These are phyloP conservation scores for Eimeria brunetti DNA, from an alignment of 169 alveolate genomes.

Conservation along the genomic window DNA sequence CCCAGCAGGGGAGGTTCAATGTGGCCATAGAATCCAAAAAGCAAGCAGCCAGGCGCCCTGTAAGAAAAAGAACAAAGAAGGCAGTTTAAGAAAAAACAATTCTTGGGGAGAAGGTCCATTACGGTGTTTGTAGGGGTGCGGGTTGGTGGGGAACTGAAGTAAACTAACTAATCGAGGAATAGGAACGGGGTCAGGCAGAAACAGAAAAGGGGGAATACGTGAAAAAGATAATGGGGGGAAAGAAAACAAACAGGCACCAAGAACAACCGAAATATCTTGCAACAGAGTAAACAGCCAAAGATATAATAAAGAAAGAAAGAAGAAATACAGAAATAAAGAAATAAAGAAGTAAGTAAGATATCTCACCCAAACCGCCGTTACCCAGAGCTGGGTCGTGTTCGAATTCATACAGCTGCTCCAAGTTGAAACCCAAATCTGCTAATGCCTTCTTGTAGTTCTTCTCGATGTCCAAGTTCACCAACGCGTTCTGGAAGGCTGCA, in stretches of 20 bases:
- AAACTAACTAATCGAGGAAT: too few relatives aligned
- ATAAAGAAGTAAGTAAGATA: background rate
- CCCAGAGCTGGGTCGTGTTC: constrained; percentile 99
- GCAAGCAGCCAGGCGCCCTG: constrained; percentile 97
- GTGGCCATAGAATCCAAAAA: constrained; percentile 98
- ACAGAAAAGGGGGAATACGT: too few relatives aligned
- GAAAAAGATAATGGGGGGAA: too few relatives aligned
- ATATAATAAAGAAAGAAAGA: background rate
- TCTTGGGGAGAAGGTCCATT: too few relatives aligned
- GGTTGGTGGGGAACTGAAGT: too few relatives aligned
- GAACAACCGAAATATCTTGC: too few relatives aligned
- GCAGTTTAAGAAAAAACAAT: too few relatives aligned
- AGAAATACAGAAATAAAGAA: background rate
- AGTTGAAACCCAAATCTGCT: constrained; percentile 93
- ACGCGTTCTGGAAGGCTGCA: constrained; percentile 94
- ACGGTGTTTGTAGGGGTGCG: too few relatives aligned
- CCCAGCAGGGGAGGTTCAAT: constrained; percentile 97
- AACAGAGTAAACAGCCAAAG: constrained; percentile 97
- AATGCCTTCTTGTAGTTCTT: constrained; percentile 92
- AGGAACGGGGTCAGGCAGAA: too few relatives aligned
- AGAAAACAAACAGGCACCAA: too few relatives aligned
- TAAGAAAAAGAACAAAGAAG: background rate
- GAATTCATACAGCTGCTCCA: constrained; percentile 95
- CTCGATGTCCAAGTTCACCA: constrained; percentile 94
- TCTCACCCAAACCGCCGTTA: constrained; percentile 97